Evolutionary conservation across 2,329 filamentous ascomycete genomes (phyloP).

Genomic region (Iodosphaeria phyllophila): DNA sequence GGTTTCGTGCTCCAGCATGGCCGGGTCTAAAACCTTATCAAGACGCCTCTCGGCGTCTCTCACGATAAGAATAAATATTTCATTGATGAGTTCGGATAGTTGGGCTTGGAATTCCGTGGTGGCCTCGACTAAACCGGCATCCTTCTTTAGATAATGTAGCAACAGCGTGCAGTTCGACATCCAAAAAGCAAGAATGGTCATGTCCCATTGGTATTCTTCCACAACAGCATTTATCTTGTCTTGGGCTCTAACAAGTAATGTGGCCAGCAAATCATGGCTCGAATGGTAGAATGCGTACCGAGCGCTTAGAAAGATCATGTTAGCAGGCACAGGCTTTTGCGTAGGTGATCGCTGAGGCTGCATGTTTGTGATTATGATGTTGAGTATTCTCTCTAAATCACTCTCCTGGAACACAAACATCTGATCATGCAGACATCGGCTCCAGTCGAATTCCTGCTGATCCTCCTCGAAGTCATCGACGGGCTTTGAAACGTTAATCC

Average conservation of each 20-base stretch:
- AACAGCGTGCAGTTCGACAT: conserved; percentile 90
- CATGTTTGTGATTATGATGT: conserved; percentile 97
- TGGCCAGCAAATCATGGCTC: conserved; percentile 63
- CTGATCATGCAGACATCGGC: conserved; percentile 82
- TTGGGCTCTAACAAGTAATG: conserved; percentile 70
- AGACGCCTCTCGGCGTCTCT: conserved; percentile 87
- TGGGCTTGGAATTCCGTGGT: conserved; percentile 85
- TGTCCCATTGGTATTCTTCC: conserved; percentile 95
- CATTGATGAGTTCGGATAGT: conserved; percentile 85
- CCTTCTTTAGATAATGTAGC: conserved; percentile 95
- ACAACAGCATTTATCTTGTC: conserved; percentile 95
- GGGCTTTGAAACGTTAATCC: conserved; percentile 23
- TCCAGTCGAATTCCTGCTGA: conserved; percentile 90
- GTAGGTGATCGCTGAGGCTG: conserved; percentile 84
- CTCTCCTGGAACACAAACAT: conserved; percentile 99
- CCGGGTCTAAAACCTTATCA: conserved; percentile 83
- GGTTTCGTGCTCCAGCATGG: conserved; percentile 94
- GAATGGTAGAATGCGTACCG: conserved; percentile 95
- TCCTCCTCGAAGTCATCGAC: conserved; percentile 74
- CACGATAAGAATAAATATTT: conserved; percentile 96
- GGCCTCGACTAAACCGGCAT: conserved; percentile 58
- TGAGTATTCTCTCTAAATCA: conserved; percentile 78
- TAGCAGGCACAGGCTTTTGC: conserved; percentile 95
- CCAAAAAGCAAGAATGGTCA: conserved; percentile 98
- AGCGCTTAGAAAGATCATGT: conserved; percentile 89